These are phyloP conservation scores for Microdochium nivale DNA, from an alignment of 2,329 filamentous ascomycete species.

Conservation along the genomic window DNA sequence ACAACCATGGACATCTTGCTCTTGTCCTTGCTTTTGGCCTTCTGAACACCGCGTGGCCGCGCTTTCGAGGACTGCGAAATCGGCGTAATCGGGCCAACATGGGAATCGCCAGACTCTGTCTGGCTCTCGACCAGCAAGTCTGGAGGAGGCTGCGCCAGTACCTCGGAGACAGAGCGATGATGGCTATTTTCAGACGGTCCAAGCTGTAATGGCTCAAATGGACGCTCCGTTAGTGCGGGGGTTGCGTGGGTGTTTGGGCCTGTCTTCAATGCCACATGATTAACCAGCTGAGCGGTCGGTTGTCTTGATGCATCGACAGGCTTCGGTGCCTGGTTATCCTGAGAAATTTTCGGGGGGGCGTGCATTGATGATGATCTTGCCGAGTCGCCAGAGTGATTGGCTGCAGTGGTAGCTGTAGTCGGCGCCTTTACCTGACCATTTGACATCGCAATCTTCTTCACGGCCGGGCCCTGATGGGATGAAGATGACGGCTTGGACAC, in stretches of 20 bases:
- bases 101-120: constrained; percentile 9
- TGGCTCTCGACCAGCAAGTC: constrained; percentile 3
- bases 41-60: constrained; percentile 25
- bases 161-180: constrained; percentile 16
- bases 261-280: background rate
- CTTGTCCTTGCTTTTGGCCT: constrained; percentile 49
- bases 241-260: background rate
- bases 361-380: background rate
- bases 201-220: background rate
- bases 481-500: background rate
- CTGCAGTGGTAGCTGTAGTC: background rate
- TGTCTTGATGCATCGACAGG: background rate
- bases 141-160: constrained; percentile 14
- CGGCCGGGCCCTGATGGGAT: background rate
- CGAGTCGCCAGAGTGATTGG: background rate
- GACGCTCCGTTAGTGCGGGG: background rate
- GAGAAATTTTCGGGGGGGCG: background rate
- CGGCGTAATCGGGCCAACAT: constrained; percentile 16
- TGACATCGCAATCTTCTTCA: background rate
- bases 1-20: constrained; percentile 67
- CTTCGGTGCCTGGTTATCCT: background rate
- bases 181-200: background rate
- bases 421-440: background rate
- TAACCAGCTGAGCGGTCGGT: background rate
- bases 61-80: constrained; percentile 17